Evolutionary conservation across 2,329 filamentous ascomycete species (phyloP).

Genomic region (Pseudonectria buxi): DNA sequence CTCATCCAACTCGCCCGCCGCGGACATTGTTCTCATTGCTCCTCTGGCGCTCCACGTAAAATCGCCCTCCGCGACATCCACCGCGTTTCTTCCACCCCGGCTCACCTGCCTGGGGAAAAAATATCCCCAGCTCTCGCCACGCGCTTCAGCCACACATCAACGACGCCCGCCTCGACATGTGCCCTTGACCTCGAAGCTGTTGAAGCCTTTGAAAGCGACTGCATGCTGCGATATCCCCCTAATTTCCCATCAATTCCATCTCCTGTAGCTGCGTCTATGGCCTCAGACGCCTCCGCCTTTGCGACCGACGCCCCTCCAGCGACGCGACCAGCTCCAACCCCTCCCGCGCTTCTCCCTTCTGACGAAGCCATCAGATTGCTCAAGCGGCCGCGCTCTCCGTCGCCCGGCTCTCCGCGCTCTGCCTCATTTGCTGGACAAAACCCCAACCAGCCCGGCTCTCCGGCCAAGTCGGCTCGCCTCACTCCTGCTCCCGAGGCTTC

Average conservation of each 20-base stretch:
- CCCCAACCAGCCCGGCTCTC: constrained; percentile 38
- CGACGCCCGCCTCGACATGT: constrained; percentile 30
- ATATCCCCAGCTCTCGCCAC: constrained; percentile 35
- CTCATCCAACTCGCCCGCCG: not conserved
- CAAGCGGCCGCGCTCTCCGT: constrained; percentile 43
- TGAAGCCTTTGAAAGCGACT: constrained; percentile 18
- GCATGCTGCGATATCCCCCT: constrained; percentile 12
- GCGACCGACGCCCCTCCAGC: constrained; percentile 44
- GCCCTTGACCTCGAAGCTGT: constrained; percentile 22
- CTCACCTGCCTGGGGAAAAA: constrained; percentile 17
- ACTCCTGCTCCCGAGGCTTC: constrained; percentile 37
- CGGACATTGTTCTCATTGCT: too few relatives aligned
- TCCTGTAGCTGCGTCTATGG: constrained; percentile 36
- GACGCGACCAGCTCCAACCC: constrained; percentile 27
- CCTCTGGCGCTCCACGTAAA: constrained; percentile 9
- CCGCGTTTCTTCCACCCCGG: constrained; percentile 13
- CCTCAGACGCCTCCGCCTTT: constrained; percentile 46
- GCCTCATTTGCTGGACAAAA: constrained; percentile 21
- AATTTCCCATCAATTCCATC: constrained; percentile 14
- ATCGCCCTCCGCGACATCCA: constrained; percentile 15
- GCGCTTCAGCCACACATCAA: constrained; percentile 36
- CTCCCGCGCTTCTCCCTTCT: constrained; percentile 30
- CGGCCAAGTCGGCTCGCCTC: constrained; percentile 48
- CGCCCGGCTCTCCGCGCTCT: constrained; percentile 33
- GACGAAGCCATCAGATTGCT: constrained; percentile 34